Percentiles rank a stretch among this genome's conserved stretches.
phyloP scores from a whole-genome alignment of 805 yeast genomes.

The Lipomyces sp. region DNA sequence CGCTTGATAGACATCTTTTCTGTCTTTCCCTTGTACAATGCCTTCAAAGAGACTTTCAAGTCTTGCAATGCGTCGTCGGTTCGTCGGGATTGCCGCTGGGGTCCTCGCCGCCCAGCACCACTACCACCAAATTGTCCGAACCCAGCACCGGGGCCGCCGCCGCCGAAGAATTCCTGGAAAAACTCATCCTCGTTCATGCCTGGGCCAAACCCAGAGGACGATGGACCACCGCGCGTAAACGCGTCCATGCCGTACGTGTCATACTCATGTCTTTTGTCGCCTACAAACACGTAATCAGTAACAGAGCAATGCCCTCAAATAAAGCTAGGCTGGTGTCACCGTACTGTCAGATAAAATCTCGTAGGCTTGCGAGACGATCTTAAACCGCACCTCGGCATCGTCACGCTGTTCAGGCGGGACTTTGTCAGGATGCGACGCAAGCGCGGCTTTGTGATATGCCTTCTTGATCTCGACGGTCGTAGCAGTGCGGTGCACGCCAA shows the following conservation, averaged over 20 bases:
- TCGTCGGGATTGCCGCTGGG: slow-evolving; percentile 34
- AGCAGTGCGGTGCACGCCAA: slow-evolving; percentile 68
- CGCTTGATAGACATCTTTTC: slow-evolving; percentile 71
- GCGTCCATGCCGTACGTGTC: slow-evolving; percentile 39
- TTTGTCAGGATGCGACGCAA: slow-evolving; percentile 86
- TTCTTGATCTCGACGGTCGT: slow-evolving; percentile 68
- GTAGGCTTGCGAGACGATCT: slow-evolving; percentile 82
- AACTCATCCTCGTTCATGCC: slow-evolving; percentile 50
- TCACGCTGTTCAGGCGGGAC: slow-evolving; percentile 63
- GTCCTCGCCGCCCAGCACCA: slow-evolving; percentile 31
- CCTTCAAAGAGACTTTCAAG: slow-evolving; percentile 65
- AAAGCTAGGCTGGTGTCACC: too few relatives aligned
- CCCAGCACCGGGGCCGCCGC: slow-evolving; percentile 17
- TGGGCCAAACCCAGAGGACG: slow-evolving; percentile 43
- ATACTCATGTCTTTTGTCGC: slow-evolving; percentile 35
- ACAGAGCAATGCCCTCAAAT: too few relatives aligned
- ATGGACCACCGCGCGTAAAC: slow-evolving; percentile 34
- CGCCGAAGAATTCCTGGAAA: slow-evolving; percentile 59
- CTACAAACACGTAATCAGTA: neutral
- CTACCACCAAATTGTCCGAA: too few relatives aligned
- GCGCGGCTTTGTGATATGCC: slow-evolving; percentile 82
- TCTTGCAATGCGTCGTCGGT: slow-evolving; percentile 70
- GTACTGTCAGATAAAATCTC: slow-evolving; percentile 68
- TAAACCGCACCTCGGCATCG: slow-evolving; percentile 75
- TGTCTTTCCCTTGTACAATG: slow-evolving; percentile 75